Base-by-base conservation (phyloP, 2,329 filamentous ascomycete species). In the Xylaria sp. region DNA sequence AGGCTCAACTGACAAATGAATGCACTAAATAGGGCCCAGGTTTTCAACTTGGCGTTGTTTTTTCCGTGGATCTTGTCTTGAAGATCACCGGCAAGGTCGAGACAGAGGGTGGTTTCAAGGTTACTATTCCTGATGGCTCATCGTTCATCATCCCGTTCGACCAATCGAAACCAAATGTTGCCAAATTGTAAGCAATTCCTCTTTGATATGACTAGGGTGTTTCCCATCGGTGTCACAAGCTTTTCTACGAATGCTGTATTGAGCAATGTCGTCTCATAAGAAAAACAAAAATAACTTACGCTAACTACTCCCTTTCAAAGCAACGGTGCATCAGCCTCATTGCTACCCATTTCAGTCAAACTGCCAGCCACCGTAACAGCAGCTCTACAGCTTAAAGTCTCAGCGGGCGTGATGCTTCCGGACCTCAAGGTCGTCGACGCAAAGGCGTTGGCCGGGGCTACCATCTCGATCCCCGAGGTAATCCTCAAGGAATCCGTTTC, bases 401-500 rank as follows among this genome's bases (percentile, higher is more conserved):
- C 76, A 34, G 76, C 75, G 23, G 76, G 76, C 7, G 55, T 77
- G 32, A 68, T 73, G 34, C 65, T 77, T 0, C 73, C 74, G 4
- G 68, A 66, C 8, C 69, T 60, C 58, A 44, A 68, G 7, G 46
- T 74, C n/a, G 9, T 76, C 44, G 73, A 75, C 0, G 73, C 73
- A 0, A 70, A 72, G 5, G 75, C 75, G 0, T 59, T 77, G 3
- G 75, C 75, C 4, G 75, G 75, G 34, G 75, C 75, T 15, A 75
- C 62, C 71, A 61, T 78, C 69, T 70, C 74, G 52, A 73, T 78
- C 50, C 76, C 76, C 0, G 72, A 78, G 56, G 65, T 78, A 2
- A 70, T 68, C 37, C 63, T 60, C 58, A 74, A 41, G 5, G 68
- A 59, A 23, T 41, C 1, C 25, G 72, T 46, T 55, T 71, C 66